Conservation (phyloP, 495 filamentous ascomycete species). For the Antarctomyces pellizariae region DNA sequence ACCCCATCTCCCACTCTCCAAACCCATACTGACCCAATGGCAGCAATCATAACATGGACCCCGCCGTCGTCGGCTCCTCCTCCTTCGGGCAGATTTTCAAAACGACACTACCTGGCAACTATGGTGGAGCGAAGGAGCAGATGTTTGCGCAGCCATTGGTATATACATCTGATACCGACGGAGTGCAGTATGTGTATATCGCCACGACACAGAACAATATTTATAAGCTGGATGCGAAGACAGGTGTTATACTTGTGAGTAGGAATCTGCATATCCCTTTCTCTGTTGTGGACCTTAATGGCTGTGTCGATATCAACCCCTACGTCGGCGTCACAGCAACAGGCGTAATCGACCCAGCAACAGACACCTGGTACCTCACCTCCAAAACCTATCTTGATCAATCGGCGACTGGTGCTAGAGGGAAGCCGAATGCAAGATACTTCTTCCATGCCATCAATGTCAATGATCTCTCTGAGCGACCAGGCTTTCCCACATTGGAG, state of each 20-base stretch:
- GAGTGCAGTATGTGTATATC: slow-evolving; percentile 20
- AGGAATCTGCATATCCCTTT: slow-evolving; percentile 23
- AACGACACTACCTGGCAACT: slow-evolving; percentile 16
- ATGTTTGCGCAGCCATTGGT: slow-evolving; percentile 23
- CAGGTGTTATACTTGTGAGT: slow-evolving; percentile 17
- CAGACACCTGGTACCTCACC: slow-evolving; percentile 20
- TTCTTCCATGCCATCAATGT: slow-evolving; percentile 19
- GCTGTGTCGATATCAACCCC: slow-evolving; percentile 23
- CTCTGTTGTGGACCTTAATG: slow-evolving; percentile 18
- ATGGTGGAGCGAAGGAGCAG: slow-evolving; percentile 16
- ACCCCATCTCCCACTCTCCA: not conserved
- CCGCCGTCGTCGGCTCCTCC: slow-evolving; percentile 16
- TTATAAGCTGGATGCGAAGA: slow-evolving; percentile 22
- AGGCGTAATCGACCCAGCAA: slow-evolving; percentile 24
- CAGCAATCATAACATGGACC: slow-evolving; percentile 25
- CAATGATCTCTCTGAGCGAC: slow-evolving; percentile 15
- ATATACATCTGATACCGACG: slow-evolving; percentile 17
- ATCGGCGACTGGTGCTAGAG: slow-evolving; percentile 4
- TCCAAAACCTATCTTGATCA: slow-evolving; percentile 21
- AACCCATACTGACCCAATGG: not conserved
- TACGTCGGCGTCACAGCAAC: slow-evolving; percentile 23
- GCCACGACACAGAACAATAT: slow-evolving; percentile 23
- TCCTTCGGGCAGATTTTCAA: slow-evolving; percentile 21
- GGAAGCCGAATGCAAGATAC: slow-evolving; percentile 13
- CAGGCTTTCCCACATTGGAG: slow-evolving; percentile 17